Evolutionary conservation across 2,329 filamentous ascomycete species (phyloP), one percentile per base, ranked within the genome.

Genomic region (Pseudogymnoascus sp.): DNA sequence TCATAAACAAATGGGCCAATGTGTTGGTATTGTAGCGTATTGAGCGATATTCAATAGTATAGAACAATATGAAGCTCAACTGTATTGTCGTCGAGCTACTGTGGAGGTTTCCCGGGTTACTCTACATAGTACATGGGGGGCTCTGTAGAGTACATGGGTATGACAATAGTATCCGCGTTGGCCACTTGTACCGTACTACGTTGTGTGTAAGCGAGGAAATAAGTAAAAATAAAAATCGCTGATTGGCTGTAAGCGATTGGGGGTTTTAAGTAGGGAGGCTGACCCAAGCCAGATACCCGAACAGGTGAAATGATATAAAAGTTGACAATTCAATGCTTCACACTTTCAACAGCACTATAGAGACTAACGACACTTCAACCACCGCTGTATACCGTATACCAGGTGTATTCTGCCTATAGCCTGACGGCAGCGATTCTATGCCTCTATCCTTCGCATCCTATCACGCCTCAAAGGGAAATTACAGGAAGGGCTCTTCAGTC

Each of bases 61-160:
- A 12, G 25, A 45, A 45, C 35, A 61, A 42, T 59, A 65, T 5
- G n/a, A 29, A 8, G 67, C 66, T 40, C 62, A 63, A 21, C 68
- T 69, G 36, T 61, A 36, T 13, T 58, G 27, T 6, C 7, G 27
- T 6, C 7, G 39, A 31, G 18, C 29, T 36, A 37, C 31, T 58
- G 58, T n/a, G 8, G 29, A 13, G 59, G 45, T 39, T 39, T 40
- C 27, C 25, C 27, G 21, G 55, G 39, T 60, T 37, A 21, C 21
- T 21, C 21, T 21, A 55, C 48, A 55, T 55, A 13, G 37, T 40
- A 15, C 12, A 40, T 12, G 12, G 37, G 33, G 27, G 18, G 58
- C 35, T 27, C 36, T 27, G 31, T 27, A 39, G 21, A 36, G 15
- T 13, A 37, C 33, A 21, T 21, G 21, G 21, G 21, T 10, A 59